phyloP scores from a whole-genome alignment of 805 yeast genomes.

The Alloascoidea africana region DNA sequence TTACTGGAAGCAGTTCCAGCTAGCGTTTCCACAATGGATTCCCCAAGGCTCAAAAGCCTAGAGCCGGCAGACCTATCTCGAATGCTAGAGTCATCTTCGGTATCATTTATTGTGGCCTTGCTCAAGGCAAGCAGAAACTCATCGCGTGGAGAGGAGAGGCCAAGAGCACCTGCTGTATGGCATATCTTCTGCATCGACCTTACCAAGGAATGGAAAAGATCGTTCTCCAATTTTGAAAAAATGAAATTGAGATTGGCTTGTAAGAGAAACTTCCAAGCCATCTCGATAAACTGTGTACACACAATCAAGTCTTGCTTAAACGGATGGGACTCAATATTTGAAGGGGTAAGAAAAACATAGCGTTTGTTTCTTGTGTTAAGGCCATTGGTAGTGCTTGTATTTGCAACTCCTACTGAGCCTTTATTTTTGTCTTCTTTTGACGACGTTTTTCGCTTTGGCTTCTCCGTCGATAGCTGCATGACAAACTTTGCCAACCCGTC shows the following conservation, averaged over 20 bases:
- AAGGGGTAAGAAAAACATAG: constrained; percentile 9
- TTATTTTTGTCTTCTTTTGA: constrained; percentile 4
- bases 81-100: constrained; percentile 11
- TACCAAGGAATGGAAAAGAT: constrained; percentile 48
- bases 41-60: background rate
- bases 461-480: constrained; percentile 20
- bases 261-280: constrained; percentile 23
- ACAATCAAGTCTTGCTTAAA: constrained; percentile 6
- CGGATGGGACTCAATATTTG: constrained; percentile 8
- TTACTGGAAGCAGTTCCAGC: constrained; percentile 3
- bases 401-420: constrained; percentile 6
- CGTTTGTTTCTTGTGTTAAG: constrained; percentile 4
- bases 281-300: constrained; percentile 9
- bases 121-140: constrained; percentile 21
- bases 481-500: constrained; percentile 56
- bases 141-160: constrained; percentile 39
- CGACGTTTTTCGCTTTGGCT: constrained; percentile 2
- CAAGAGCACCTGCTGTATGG: constrained; percentile 71
- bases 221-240: constrained; percentile 55
- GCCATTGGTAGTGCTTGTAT: constrained; percentile 5
- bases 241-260: constrained; percentile 34
- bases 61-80: constrained; percentile 11
- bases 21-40: constrained; percentile 9
- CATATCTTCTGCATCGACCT: constrained; percentile 69
- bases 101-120: constrained; percentile 2